Conservation (phyloP, 2,329 filamentous ascomycete species). For the Diplodia intermedia region DNA sequence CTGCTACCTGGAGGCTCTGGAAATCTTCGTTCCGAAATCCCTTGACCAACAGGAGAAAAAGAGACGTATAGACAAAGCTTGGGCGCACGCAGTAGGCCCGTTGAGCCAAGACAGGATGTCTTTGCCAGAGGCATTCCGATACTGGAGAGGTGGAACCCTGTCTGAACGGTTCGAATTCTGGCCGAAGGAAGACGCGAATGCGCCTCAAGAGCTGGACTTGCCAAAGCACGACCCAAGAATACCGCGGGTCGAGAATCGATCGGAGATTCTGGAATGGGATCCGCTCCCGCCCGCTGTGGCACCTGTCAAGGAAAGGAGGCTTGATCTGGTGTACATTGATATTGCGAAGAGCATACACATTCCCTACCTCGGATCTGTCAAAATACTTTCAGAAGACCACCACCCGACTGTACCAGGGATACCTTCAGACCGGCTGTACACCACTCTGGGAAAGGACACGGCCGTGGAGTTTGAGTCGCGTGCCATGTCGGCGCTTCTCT, state of each 20-base stretch:
- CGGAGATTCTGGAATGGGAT: conserved; percentile 40
- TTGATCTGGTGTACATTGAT: conserved; percentile 41
- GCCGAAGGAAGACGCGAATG: background rate
- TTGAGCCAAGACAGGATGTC: conserved; percentile 42
- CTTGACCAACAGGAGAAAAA: background rate
- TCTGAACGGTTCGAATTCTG: conserved; percentile 1
- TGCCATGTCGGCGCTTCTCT: conserved; percentile 45
- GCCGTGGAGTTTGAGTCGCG: conserved; percentile 39
- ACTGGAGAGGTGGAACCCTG: conserved; percentile 38
- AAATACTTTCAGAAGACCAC: background rate
- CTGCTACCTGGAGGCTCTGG: conserved; percentile 42
- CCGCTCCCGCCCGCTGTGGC: conserved; percentile 35
- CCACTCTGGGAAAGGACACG: conserved; percentile 6
- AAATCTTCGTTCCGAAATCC: conserved; percentile 35
- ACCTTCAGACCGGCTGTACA: background rate
- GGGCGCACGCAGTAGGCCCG: conserved; percentile 41
- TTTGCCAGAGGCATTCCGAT: conserved; percentile 41
- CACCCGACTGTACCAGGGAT: background rate
- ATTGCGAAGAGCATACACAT: conserved; percentile 13
- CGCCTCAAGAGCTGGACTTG: background rate
- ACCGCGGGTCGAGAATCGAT: conserved; percentile 36
- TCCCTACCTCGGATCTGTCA: background rate
- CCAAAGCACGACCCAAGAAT: conserved; percentile 27
- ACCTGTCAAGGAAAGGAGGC: conserved; percentile 30
- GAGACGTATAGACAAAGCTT: conserved; percentile 37